Percentiles rank a stretch among this genome's conserved stretches.
Evolutionary conservation across 176 grass and related monocot genomes (phyloP).

Genomic region (Stipa capillata): DNA sequence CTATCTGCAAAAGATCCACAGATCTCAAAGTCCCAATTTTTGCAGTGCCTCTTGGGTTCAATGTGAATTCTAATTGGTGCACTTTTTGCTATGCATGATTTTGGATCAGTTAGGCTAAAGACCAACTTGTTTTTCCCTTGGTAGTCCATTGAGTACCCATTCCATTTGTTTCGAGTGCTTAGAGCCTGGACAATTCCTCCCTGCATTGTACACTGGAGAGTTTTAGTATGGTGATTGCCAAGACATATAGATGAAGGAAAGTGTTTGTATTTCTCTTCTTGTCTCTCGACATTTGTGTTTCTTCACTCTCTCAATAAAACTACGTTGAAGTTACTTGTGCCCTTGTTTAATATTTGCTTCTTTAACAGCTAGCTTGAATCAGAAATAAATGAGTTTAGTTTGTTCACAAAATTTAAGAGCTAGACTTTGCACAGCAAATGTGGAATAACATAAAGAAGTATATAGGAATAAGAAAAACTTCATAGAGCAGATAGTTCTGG

Average conservation of each 20-base stretch:
- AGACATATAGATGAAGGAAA: background rate
- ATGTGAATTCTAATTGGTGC: slow-evolving; percentile 47
- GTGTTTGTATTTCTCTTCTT: background rate
- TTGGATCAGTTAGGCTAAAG: slow-evolving; percentile 77
- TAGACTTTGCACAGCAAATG: background rate
- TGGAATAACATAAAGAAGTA: background rate
- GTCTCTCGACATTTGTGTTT: background rate
- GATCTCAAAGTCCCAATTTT: slow-evolving; percentile 65
- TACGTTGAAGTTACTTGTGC: background rate
- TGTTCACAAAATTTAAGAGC: slow-evolving; percentile 4
- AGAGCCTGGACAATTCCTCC: slow-evolving; percentile 76
- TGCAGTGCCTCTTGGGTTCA: slow-evolving; percentile 46
- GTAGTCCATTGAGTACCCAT: slow-evolving; percentile 59
- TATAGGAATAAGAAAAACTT: background rate
- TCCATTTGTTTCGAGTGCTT: slow-evolving; percentile 67
- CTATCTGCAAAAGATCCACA: slow-evolving; percentile 63
- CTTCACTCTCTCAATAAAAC: background rate
- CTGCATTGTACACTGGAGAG: slow-evolving; percentile 23
- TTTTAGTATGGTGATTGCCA: background rate
- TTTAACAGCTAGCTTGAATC: background rate
- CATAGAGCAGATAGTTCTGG: background rate
- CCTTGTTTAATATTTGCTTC: background rate
- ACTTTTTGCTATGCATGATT: slow-evolving; percentile 41
- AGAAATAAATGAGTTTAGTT: slow-evolving; percentile 13
- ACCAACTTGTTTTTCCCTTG: slow-evolving; percentile 50